Evolutionary conservation across 2,329 filamentous ascomycete genomes (phyloP).

Genomic region (Coniosporium tulheliwenetii): DNA sequence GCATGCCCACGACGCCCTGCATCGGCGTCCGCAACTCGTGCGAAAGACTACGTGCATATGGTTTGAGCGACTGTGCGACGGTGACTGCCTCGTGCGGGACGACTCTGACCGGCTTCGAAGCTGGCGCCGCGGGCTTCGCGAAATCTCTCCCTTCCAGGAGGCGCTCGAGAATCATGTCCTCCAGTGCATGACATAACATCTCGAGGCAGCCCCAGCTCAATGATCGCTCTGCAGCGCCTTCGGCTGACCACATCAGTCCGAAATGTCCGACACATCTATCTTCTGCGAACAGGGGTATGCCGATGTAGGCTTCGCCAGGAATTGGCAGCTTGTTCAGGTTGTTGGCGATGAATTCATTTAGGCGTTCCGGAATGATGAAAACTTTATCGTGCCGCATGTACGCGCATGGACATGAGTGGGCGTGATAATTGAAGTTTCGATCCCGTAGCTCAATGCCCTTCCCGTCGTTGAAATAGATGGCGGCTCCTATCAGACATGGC

Average conservation of each 20-base stretch:
- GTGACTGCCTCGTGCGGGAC: constrained; percentile 41
- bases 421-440: constrained; percentile 47
- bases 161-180: constrained; percentile 47
- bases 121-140: constrained; percentile 10
- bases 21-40: constrained; percentile 59
- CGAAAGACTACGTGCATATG: constrained; percentile 56
- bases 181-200: constrained; percentile 51
- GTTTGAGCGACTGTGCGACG: constrained; percentile 49
- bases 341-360: constrained; percentile 42
- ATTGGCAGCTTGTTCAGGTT: constrained; percentile 47
- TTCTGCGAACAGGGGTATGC: constrained; percentile 47
- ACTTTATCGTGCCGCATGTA: constrained; percentile 60
- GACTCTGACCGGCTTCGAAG: constrained; percentile 19
- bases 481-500: constrained; percentile 47
- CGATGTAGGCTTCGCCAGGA: constrained; percentile 49
- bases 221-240: constrained; percentile 39
- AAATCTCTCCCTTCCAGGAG: constrained; percentile 39
- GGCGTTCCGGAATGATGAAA: constrained; percentile 47
- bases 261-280: constrained; percentile 55
- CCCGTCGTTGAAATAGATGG: constrained; percentile 50
- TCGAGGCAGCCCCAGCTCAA: constrained; percentile 53
- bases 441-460: constrained; percentile 35
- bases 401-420: constrained; percentile 48
- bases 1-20: constrained; percentile 62
- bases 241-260: constrained; percentile 54